Evolutionary conservation across 495 filamentous ascomycete species (phyloP), one percentile per base, ranked within the genome.

Genomic region (Hypoxylon intermedium): DNA sequence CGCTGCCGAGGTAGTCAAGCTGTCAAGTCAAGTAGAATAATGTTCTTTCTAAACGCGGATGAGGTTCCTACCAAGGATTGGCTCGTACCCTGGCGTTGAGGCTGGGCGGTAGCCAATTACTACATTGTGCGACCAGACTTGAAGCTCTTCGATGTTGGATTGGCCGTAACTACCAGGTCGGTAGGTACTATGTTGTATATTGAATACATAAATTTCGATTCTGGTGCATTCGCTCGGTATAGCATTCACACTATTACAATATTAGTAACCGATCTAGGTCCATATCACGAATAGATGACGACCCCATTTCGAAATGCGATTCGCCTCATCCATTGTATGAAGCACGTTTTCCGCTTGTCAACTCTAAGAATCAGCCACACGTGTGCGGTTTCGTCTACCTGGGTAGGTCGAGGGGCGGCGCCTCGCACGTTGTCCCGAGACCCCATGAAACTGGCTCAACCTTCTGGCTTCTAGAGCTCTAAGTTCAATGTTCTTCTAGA

Each of bases 301-400:
- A 63, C 42, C 41, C 21, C 23, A 43, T 58, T 64, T 64, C 60
- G 50, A 47, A 46, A 40, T 28, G 24, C 42, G 43, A 36, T 30
- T 67, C 53, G 53, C 60, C 60, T 70, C 67, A 65, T 65, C 60
- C 57, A 68, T 63, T 53, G 55, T 59, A 15, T 59, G 2, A 42
- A 64, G 67, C 67, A 70, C 67, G 67, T 64, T 70, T 64, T 53
- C 40, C 12, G 19, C 24, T 49, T 60, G 23, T 60, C 6, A 3
- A 53, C 24, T 56, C 28, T 53, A 19, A 15, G 31, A 51, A 48
- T 33, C 15, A 19, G 15, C 53, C 30, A 53, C 60, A 64, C 60
- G 60, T 64, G 60, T 58, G n/a, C 26, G 9, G 28, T 36, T 64
- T 58, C 49, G 42, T 53, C 57, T 64, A 26, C 7, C 24, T 3